Evolutionary conservation across 2,329 filamentous ascomycete genomes (phyloP).

Genomic region (Zymoseptoria passerinii): DNA sequence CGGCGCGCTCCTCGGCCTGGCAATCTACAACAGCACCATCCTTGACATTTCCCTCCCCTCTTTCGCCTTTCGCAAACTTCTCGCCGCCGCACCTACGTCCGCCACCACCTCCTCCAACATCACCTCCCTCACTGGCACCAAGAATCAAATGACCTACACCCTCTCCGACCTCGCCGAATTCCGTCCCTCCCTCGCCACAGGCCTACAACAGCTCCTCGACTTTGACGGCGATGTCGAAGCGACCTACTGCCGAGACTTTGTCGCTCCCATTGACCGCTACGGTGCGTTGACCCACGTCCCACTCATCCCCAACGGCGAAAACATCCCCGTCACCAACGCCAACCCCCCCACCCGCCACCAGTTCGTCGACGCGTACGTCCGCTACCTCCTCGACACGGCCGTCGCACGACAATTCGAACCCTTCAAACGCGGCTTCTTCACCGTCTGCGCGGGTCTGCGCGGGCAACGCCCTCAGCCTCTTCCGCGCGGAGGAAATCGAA

Average conservation of each 20-base stretch:
- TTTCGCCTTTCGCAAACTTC: constrained; percentile 80
- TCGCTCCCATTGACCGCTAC: constrained; percentile 68
- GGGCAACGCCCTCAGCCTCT: constrained; percentile 78
- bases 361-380: constrained; percentile 78
- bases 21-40: constrained; percentile 92
- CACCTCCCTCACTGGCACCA: constrained; percentile 27
- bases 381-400: constrained; percentile 68
- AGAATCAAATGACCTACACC: constrained; percentile 56
- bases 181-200: constrained; percentile 64
- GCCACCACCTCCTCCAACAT: constrained; percentile 46
- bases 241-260: constrained; percentile 75
- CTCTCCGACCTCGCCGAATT: constrained; percentile 78
- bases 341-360: constrained; percentile 76
- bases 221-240: constrained; percentile 76
- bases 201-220: constrained; percentile 67
- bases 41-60: constrained; percentile 80
- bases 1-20: constrained; percentile 76
- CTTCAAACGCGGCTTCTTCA: constrained; percentile 90
- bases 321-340: constrained; percentile 67
- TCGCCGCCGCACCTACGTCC: constrained; percentile 63
- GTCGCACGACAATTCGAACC: constrained; percentile 81
- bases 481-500: constrained; percentile 86
- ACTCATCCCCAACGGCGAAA: constrained; percentile 66
- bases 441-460: constrained; percentile 83
- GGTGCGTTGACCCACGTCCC: constrained; percentile 59